phyloP scores from a whole-genome alignment of 2,329 filamentous ascomycete species.

The Ascochyta koolunga region DNA sequence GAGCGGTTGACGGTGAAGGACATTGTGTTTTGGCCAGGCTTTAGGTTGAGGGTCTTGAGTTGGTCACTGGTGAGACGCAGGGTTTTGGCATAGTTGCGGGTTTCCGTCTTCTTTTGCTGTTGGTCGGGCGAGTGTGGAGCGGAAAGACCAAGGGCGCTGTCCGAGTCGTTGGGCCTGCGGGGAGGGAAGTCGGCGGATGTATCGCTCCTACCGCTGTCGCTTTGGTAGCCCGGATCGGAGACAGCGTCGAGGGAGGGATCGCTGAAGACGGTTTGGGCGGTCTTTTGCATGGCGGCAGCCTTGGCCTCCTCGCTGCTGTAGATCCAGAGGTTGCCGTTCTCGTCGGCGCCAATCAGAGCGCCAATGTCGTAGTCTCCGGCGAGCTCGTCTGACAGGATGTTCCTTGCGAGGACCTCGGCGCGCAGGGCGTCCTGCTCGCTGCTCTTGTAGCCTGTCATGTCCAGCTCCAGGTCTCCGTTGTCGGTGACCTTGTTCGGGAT shows the following conservation, averaged over 20 bases:
- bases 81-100: conserved; percentile 94
- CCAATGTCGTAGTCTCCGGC: conserved; percentile 97
- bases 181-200: conserved; percentile 57
- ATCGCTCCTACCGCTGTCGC: conserved; percentile 75
- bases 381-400: conserved; percentile 89
- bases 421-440: conserved; percentile 90
- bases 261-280: conserved; percentile 59
- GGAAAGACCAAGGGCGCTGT: conserved; percentile 69
- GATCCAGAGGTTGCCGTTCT: conserved; percentile 98
- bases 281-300: conserved; percentile 76
- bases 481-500: conserved; percentile 94
- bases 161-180: conserved; percentile 72
- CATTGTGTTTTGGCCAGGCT: conserved; percentile 88
- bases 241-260: conserved; percentile 70
- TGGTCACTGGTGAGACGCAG: conserved; percentile 94
- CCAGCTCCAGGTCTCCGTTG: conserved; percentile 91
- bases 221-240: conserved; percentile 95
- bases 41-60: conserved; percentile 81
- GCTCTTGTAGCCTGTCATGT: conserved; percentile 96
- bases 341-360: conserved; percentile 90
- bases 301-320: conserved; percentile 98
- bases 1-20: conserved; percentile 96
- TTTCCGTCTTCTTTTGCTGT: conserved; percentile 62
- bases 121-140: conserved; percentile 61
- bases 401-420: conserved; percentile 90